Evolutionary conservation across 2,329 filamentous ascomycete species (phyloP), one percentile per base, ranked within the genome.

Genomic region (Colletotrichum siamense): DNA sequence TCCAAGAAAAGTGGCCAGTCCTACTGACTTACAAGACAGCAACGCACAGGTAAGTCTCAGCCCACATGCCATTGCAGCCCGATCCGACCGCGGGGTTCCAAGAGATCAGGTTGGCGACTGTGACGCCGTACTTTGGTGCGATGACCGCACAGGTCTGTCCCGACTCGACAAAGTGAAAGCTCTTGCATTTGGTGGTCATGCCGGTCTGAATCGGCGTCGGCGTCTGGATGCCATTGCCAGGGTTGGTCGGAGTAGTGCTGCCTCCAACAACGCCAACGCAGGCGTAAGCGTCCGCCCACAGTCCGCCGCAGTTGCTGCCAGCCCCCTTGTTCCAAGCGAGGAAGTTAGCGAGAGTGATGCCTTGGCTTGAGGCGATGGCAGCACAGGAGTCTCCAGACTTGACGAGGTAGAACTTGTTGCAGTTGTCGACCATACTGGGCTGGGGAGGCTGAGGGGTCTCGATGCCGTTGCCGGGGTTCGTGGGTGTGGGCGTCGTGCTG

Each of bases 241-340:
- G 63, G 7, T 71, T 66, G 28, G 78, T 75, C 9, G 13, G 30
- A 0, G 39, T 49, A 49, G 39, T 49, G 18, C 9, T 49, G 39
- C 39, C 39, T 18, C 70, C 63, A 52, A 72, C 13, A 52, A 66
- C 26, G 5, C 55, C 61, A 34, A 76, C 64, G 64, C 79, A 80
- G 8, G 70, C 69, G 30, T 76, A 77, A 7, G 71, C 62, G 16
- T 70, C 59, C 2, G 70, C 63, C 72, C 78, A 76, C 10, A 85
- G 79, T 26, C 79, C 77, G 13, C 26, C 57, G 74, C 83, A 85
- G 34, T 78, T 76, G 12, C 52, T 69, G 13, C 80, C 79, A 12
- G 83, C 78, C 22, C 78, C 78, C 7, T 83, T 82, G 72, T 86
- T 83, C 83, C 83, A 84, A 52, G 73, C 52, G 26, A 79, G 61